Conservation (phyloP, 345 rosid species). For the Theobroma cacao region DNA sequence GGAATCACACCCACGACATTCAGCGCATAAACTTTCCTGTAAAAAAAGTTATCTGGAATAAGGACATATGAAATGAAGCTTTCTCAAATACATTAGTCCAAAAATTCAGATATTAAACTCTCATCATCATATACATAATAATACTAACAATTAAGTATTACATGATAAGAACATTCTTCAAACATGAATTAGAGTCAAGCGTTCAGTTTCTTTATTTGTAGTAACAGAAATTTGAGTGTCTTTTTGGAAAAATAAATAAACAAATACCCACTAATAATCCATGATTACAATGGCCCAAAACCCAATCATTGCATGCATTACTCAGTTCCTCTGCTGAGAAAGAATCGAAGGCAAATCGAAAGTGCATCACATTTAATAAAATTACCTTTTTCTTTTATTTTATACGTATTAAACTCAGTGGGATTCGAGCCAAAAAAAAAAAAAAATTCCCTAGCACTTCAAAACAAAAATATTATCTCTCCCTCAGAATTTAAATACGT, state of each 20-base stretch:
- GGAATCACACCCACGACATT: slow-evolving; percentile 41
- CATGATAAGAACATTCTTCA: not conserved
- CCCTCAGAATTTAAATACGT: too few species aligned
- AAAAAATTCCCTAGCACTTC: too few species aligned
- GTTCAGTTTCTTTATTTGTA: not conserved
- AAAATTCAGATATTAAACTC: not conserved
- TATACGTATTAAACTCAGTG: too few species aligned
- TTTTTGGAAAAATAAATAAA: too few species aligned
- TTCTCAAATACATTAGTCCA: not conserved
- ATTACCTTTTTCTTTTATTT: too few species aligned
- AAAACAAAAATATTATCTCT: too few species aligned
- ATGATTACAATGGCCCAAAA: not conserved
- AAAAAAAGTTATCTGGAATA: not conserved
- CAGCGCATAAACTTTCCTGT: slow-evolving; percentile 39
- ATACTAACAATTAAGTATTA: not conserved
- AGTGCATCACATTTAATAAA: too few species aligned
- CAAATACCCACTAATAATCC: too few species aligned
- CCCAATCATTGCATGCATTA: too few species aligned
- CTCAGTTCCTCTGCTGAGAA: too few species aligned
- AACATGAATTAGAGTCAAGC: not conserved
- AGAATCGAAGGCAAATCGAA: too few species aligned
- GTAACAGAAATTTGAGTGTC: not conserved
- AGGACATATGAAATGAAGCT: not conserved
- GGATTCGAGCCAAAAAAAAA: too few species aligned
- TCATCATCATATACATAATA: not conserved